Base-by-base conservation (phyloP, 2,329 filamentous ascomycete species). In the Neofusicoccum ribis region DNA sequence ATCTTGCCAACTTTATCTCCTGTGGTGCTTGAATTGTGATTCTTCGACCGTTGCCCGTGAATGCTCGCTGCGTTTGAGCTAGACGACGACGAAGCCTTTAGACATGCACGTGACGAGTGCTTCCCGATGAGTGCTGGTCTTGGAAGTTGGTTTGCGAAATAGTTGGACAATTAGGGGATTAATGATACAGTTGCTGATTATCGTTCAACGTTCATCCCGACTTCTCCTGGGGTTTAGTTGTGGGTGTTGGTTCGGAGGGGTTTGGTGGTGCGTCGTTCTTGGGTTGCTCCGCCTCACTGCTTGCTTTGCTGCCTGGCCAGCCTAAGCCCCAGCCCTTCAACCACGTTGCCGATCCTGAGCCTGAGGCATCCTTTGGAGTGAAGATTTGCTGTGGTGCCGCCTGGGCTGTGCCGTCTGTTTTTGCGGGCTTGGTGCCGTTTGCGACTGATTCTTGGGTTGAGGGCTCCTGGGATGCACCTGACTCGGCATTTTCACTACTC, bases 281-380 rank as follows among this genome's bases (percentile, higher is more conserved):
- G 56, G 56, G 17, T 47, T 60, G 56, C 43, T 47, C 17, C 43
- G 56, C 56, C 27, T 60, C 41, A 27, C 15, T 39, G 43, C n/a
- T 60, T 47, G 56, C 56, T 47, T 47, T 60, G 56, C 56, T 60
- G 56, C 56, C 56, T 60, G 56, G 56, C 56, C 56, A 60, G n/a
- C 31, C 56, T 47, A 60, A 60, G 41, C 56, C 56, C 56, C 56
- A 60, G 44, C 43, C 31, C 43, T 60, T 47, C 6, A 60, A 44
- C 56, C 56, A 60, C 4, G 56, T 11, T 39, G 27, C 6, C 27
- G 37, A 60, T 11, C 27, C 31, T 14, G 56, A 60, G 27, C 56
- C 56, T 60, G 56, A 60, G 56, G 56, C 56, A 47, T 14, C 15
- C 1, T 39, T 47, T 9, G 56, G 14, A 23, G 41, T 15, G n/a